Conservation (phyloP, 129 eudicot species). For the Flaveria robusta region DNA sequence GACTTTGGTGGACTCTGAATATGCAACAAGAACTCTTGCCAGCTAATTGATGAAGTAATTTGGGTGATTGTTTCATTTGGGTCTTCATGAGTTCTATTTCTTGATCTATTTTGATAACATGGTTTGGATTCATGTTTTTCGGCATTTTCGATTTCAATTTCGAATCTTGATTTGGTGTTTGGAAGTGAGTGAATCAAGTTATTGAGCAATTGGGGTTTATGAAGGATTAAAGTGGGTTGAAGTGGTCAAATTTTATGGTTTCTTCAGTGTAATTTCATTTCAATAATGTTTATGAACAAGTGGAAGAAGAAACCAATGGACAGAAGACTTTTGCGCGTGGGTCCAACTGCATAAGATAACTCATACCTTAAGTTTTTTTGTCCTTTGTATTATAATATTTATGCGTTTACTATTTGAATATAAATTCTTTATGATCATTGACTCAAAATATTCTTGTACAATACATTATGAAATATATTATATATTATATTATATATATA, state of each 20-base stretch:
- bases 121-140: conserved; percentile 21
- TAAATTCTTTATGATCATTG: too few species aligned
- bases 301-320: conserved; percentile 15
- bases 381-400: too few species aligned
- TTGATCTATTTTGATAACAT: conserved; percentile 32
- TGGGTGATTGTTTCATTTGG: conserved; percentile 33
- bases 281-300: neutral
- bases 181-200: neutral
- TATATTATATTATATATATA: too few species aligned
- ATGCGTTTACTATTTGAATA: too few species aligned
- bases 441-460: too few species aligned
- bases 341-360: neutral
- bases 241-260: conserved; percentile 16
- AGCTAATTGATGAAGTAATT: conserved; percentile 36
- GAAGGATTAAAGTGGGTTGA: conserved; percentile 12
- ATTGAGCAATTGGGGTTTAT: neutral
- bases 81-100: conserved; percentile 20
- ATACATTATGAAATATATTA: too few species aligned
- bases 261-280: conserved; percentile 25
- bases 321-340: conserved; percentile 23
- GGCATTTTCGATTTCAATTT: neutral
- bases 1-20: conserved; percentile 46
- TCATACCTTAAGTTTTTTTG: too few species aligned
- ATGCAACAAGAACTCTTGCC: conserved; percentile 40
- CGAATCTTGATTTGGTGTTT: conserved; percentile 18